Evolutionary conservation across 1,139 yeast genomes (phyloP), one percentile per base, ranked within the genome.

Genomic region (Entelexis sorbosivorans): DNA sequence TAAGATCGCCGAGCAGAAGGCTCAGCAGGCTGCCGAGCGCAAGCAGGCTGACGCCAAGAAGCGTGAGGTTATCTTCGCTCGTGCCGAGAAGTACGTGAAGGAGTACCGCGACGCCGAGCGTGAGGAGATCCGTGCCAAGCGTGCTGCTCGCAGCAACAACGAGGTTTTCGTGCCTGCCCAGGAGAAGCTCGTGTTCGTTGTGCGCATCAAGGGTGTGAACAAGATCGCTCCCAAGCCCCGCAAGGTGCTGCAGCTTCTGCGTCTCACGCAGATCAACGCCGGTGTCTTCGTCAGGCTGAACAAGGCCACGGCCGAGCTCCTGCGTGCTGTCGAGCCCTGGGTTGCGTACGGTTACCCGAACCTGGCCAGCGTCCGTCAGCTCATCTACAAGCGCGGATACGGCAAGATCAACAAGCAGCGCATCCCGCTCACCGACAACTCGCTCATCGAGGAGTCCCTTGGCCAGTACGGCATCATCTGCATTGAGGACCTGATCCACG

Each of bases 161-260:
- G 61, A 62, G 55, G 87, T 82, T 88, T 91, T 82, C 79, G 96
- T 91, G 69, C 94, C 86, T 69, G 96, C 96, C 72, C 94, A 91
- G 81, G 81, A 86, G 69, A 89, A 88, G 77, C 83, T 91, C 70
- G 95, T 87, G 66, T 89, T 91, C 74, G 95, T 91, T 70, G 81
- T 91, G 74, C 91, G 98, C 83, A 91, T 91, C 82, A 91, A 91
- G 91, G 98, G 98, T 91, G 87, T 91, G 75, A 87, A 80, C 89
- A 91, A 91, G 85, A 88, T 91, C 68, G 88, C 98, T 69, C 98
- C 98, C 71, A 91, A 91, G 86, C 97, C 97, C 79, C 87, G 97
- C 84, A 91, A 91, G 88, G 96, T 91, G 66, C 76, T 91, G 75
- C 98, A 91, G 79, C 82, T 91, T 72, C 79, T 91, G 74, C 87